Percentiles rank a stretch among this genome's conserved stretches.
phyloP scores from a whole-genome alignment of 148 eudicot genomes.

The Chenopodium quinoa region DNA sequence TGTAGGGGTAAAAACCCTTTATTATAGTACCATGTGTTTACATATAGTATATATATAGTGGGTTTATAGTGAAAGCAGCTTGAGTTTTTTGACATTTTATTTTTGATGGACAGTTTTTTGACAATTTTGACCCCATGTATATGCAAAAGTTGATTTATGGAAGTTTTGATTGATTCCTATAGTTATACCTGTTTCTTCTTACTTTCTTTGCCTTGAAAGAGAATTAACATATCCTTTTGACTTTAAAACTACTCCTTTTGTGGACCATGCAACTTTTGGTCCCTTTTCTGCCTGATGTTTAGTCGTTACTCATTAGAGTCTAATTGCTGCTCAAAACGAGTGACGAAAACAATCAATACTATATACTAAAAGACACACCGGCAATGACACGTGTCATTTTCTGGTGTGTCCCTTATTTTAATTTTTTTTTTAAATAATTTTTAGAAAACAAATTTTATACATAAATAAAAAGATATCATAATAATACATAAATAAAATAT shows the following conservation, averaged over 20 bases:
- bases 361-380: too few species aligned
- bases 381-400: too few species aligned
- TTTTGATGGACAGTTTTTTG: neutral
- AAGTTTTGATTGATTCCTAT: conserved; percentile 23
- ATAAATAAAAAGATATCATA: too few species aligned
- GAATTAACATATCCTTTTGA: neutral
- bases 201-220: conserved; percentile 1
- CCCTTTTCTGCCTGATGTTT: neutral
- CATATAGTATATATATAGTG: conserved; percentile 12
- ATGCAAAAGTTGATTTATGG: conserved; percentile 20
- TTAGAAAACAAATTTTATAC: too few species aligned
- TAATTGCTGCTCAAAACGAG: neutral
- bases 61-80: conserved; percentile 17
- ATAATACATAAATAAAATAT: too few species aligned
- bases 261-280: neutral
- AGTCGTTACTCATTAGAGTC: neutral
- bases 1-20: conserved; percentile 8
- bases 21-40: conserved; percentile 13
- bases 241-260: neutral
- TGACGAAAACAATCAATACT: neutral
- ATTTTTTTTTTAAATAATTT: too few species aligned
- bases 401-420: too few species aligned
- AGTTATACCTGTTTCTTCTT: neutral
- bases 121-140: conserved; percentile 24
- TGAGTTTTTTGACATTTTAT: neutral